Evolutionary conservation across 176 grass and related monocot species (phyloP), one percentile per base, ranked within the genome.

Genomic region (Chloris gayana): DNA sequence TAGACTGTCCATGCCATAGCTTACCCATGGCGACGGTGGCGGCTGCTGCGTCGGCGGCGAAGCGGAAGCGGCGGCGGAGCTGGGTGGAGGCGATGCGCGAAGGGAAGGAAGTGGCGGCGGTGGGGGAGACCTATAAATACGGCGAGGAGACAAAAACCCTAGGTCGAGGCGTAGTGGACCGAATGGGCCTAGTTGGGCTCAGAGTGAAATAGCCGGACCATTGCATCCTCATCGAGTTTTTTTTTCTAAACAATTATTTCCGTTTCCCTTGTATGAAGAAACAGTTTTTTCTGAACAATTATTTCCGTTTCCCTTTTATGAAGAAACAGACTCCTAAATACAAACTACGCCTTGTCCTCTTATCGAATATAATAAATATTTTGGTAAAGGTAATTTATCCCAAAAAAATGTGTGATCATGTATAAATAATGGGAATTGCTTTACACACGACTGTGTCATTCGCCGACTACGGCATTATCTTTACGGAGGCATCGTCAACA

Each of bases 11-110:
- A 61, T 61, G 34, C 0, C 4, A 33, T 1, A 27, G 64, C 66
- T 85, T 69, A 89, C 83, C 72, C 87, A 80, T 80, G 82, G 76
- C 58, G 47, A 80, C 60, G 9, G 34, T 14, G 69, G 69, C 76
- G 14, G 46, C 25, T 66, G 61, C 46, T 1, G 7, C 46, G 47
- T 26, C 24, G 15, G 7, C 33, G 47, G 49, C 24, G 32, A 39
- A 7, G 74, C 70, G 18, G 7, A 30, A 13, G 58, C 9, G 32
- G 50, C 50, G 50, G 19, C 50, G 50, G 50, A 2, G 50, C 18
- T 62, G 80, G 61, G 45, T 54, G 58, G 14, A 34, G 22, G 84
- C 69, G 59, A 7, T 32, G 83, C 57, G 83, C 44, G 25, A 25
- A 26, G 15, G 65, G 42, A 64, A 42, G 30, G 12, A 6, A 6